Evolutionary conservation across 164 flowering plant genomes (phyloP).

Genomic region (Chimonanthus praecox): DNA sequence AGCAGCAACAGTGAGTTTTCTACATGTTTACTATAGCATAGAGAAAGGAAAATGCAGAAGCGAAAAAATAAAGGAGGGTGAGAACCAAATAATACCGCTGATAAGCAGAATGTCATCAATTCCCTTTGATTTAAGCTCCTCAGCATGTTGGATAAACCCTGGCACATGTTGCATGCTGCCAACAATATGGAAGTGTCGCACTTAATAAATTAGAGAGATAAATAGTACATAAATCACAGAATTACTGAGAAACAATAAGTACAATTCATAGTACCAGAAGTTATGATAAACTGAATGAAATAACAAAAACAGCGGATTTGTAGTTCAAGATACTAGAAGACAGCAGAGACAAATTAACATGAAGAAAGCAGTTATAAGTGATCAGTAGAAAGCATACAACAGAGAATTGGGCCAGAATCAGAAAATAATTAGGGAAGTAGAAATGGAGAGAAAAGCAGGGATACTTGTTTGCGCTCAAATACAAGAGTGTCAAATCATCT

Average conservation of each 20-base stretch:
- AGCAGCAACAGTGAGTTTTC: not conserved
- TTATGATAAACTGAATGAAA: no score
- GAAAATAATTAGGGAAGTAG: no score
- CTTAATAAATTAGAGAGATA: not conserved
- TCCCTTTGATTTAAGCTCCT: slow-evolving; percentile 78
- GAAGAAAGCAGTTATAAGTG: no score
- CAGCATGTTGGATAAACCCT: slow-evolving; percentile 70
- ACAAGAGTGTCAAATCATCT: no score
- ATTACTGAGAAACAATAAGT: not conserved
- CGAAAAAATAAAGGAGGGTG: not conserved
- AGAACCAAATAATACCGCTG: slow-evolving; percentile 44
- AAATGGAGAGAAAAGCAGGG: no score
- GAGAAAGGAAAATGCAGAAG: not conserved
- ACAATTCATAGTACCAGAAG: no score
- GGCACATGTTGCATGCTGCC: slow-evolving; percentile 81
- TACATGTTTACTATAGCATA: not conserved
- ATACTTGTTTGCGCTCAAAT: no score
- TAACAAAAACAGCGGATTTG: no score
- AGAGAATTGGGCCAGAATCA: no score
- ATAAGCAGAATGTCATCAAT: slow-evolving; percentile 61
- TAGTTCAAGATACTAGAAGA: no score
- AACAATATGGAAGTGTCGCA: not conserved
- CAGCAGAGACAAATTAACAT: no score
- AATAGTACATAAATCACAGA: not conserved
- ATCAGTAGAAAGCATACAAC: no score